Conservation (phyloP, 2,329 filamentous ascomycete genomes). For the Didymella glomerata region DNA sequence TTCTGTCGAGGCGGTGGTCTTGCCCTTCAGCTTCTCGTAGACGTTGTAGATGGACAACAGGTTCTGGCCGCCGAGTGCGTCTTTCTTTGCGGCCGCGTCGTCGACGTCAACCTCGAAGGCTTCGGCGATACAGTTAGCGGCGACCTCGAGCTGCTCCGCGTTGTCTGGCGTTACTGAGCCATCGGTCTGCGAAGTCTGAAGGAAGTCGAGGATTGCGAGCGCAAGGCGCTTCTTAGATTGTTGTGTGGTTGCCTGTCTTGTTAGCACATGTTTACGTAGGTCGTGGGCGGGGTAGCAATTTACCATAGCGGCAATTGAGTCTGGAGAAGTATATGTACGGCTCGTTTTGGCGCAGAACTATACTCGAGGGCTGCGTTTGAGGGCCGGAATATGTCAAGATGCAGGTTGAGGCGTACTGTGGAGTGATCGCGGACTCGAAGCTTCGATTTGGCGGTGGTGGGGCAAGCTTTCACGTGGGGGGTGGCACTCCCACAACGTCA, state of each 20-base stretch:
- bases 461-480: slow-evolving; percentile 19
- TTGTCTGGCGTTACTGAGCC: slow-evolving; percentile 89
- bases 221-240: slow-evolving; percentile 84
- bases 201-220: slow-evolving; percentile 96
- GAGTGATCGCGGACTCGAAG: slow-evolving; percentile 34
- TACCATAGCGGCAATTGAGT: slow-evolving; percentile 41
- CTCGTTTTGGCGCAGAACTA: background rate
- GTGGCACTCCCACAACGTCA: background rate
- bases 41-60: slow-evolving; percentile 92
- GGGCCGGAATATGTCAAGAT: background rate
- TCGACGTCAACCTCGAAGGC: slow-evolving; percentile 93
- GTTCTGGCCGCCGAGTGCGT: slow-evolving; percentile 85
- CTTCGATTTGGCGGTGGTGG: slow-evolving; percentile 28
- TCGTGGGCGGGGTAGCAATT: slow-evolving; percentile 25
- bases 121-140: slow-evolving; percentile 91
- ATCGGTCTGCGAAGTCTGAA: slow-evolving; percentile 82
- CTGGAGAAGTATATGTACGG: background rate
- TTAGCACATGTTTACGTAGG: slow-evolving; percentile 26
- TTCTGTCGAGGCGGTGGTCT: slow-evolving; percentile 59
- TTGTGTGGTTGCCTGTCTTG: slow-evolving; percentile 46
- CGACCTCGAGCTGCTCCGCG: slow-evolving; percentile 91
- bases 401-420: slow-evolving; percentile 9
- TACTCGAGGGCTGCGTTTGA: background rate
- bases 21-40: slow-evolving; percentile 91
- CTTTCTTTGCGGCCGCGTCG: slow-evolving; percentile 74